Evolutionary conservation across 768 basidiomycete species (phyloP).

Genomic region (Tylopilus rubrobrunneus): DNA sequence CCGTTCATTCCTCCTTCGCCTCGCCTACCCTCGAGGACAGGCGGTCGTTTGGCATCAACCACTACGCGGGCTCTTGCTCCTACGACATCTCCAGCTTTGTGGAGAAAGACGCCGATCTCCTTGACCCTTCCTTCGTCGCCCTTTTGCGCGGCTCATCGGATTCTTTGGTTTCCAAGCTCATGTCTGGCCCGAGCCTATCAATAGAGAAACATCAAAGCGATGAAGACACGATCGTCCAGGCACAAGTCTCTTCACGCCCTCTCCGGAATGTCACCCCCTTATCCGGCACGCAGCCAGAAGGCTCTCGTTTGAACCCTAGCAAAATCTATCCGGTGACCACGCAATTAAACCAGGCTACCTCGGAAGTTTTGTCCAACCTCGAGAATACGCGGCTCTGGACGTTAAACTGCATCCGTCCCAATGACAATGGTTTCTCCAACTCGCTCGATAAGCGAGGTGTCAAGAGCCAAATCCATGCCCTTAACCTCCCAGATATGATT

Average conservation of each 20-base stretch:
- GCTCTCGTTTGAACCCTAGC: slow-evolving; percentile 42
- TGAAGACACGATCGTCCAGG: slow-evolving; percentile 54
- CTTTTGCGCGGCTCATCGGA: slow-evolving; percentile 51
- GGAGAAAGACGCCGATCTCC: slow-evolving; percentile 47
- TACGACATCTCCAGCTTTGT: slow-evolving; percentile 50
- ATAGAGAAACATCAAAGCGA: slow-evolving; percentile 57
- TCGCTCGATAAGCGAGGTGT: slow-evolving; percentile 63
- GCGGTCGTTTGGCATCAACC: slow-evolving; percentile 55
- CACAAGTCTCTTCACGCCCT: slow-evolving; percentile 58
- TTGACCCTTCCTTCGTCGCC: slow-evolving; percentile 54
- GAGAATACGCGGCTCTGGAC: slow-evolving; percentile 51
- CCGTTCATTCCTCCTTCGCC: slow-evolving; percentile 50
- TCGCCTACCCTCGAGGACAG: slow-evolving; percentile 29
- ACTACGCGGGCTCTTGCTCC: slow-evolving; percentile 51
- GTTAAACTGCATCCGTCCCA: slow-evolving; percentile 58
- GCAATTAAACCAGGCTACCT: slow-evolving; percentile 53
- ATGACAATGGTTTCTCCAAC: slow-evolving; percentile 59
- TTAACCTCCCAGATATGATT: slow-evolving; percentile 52
- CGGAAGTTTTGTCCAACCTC: slow-evolving; percentile 42
- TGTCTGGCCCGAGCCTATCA: slow-evolving; percentile 59
- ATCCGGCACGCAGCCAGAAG: slow-evolving; percentile 28
- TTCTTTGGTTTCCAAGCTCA: slow-evolving; percentile 53
- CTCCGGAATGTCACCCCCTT: slow-evolving; percentile 47
- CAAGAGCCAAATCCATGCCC: slow-evolving; percentile 50
- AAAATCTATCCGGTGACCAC: slow-evolving; percentile 58